These are phyloP conservation scores for Suillus variegatus DNA, from an alignment of 768 basidiomycete genomes.

Conservation along the genomic window DNA sequence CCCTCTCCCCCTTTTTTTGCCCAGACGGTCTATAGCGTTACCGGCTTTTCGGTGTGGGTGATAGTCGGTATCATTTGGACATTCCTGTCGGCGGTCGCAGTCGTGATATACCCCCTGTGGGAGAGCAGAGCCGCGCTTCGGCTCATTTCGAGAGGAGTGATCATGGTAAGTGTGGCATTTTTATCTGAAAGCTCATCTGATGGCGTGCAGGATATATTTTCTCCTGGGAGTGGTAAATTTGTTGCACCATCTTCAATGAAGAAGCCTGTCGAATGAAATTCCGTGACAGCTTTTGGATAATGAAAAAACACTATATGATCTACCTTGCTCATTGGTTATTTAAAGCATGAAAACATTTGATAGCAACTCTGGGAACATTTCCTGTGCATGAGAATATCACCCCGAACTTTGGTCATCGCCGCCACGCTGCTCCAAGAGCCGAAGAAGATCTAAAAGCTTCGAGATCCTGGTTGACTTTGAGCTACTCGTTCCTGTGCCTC, in stretches of 20 bases:
- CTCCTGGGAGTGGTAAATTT: slow-evolving; percentile 45
- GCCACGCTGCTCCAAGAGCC: background rate
- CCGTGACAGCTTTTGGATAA: background rate
- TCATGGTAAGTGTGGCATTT: slow-evolving; percentile 49
- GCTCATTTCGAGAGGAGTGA: slow-evolving; percentile 59
- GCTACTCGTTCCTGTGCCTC: too few relatives aligned
- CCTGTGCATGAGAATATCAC: background rate
- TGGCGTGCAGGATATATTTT: slow-evolving; percentile 39
- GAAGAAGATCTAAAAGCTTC: background rate
- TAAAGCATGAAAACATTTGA: background rate
- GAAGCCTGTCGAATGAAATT: slow-evolving; percentile 1
- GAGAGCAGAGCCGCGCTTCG: slow-evolving; percentile 73
- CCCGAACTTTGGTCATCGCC: background rate
- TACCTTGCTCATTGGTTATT: background rate
- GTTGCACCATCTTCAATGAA: slow-evolving; percentile 14
- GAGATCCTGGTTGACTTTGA: background rate
- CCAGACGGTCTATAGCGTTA: slow-evolving; percentile 62
- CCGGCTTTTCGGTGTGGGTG: slow-evolving; percentile 79
- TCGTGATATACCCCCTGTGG: slow-evolving; percentile 84
- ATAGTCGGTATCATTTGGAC: slow-evolving; percentile 81
- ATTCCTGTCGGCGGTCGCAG: slow-evolving; percentile 71
- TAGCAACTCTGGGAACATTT: background rate
- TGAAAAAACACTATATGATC: background rate
- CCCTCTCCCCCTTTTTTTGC: slow-evolving; percentile 87
- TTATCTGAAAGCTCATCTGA: background rate